Evolutionary conservation across 768 basidiomycete genomes (phyloP).

Genomic region (Solioccasus polychromus): DNA sequence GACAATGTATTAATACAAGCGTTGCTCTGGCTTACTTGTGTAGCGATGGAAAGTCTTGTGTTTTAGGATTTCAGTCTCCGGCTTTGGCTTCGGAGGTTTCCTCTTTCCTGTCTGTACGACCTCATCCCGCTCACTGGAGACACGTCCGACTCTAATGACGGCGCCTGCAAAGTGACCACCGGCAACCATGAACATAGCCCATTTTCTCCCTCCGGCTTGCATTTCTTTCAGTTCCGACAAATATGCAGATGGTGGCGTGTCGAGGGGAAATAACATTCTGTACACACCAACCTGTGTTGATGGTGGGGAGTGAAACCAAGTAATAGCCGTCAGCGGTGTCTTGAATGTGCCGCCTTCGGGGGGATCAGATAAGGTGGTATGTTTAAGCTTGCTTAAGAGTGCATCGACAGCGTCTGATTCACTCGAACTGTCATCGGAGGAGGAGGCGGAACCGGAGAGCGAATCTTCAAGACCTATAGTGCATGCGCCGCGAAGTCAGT

Average conservation of each 20-base stretch:
- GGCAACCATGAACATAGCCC: constrained; percentile 96
- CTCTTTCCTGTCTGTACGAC: constrained; percentile 44
- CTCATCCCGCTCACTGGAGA: constrained; percentile 41
- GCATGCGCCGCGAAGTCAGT: neutral
- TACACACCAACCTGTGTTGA: constrained; percentile 91
- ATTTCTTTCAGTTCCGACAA: constrained; percentile 62
- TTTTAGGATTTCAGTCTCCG: constrained; percentile 76
- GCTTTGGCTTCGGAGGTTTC: constrained; percentile 63
- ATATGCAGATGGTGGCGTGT: constrained; percentile 42
- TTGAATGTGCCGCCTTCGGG: constrained; percentile 39
- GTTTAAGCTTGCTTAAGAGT: constrained; percentile 62
- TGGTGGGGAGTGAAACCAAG: constrained; percentile 89
- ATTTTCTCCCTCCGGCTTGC: constrained; percentile 71
- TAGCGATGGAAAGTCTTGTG: constrained; percentile 99
- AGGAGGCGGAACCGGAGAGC: constrained; percentile 87
- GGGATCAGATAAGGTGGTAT: constrained; percentile 43
- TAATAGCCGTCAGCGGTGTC: constrained; percentile 61
- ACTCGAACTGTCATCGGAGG: constrained; percentile 49
- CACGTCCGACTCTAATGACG: constrained; percentile 65
- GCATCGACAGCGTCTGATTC: constrained; percentile 66
- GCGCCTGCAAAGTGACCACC: constrained; percentile 98
- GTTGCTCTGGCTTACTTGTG: constrained; percentile 68
- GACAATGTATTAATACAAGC: neutral
- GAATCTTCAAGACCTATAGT: constrained; percentile 74
- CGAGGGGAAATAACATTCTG: constrained; percentile 63